phyloP scores from a whole-genome alignment of 2,329 filamentous ascomycete species.

The Colletotrichum somersetense region DNA sequence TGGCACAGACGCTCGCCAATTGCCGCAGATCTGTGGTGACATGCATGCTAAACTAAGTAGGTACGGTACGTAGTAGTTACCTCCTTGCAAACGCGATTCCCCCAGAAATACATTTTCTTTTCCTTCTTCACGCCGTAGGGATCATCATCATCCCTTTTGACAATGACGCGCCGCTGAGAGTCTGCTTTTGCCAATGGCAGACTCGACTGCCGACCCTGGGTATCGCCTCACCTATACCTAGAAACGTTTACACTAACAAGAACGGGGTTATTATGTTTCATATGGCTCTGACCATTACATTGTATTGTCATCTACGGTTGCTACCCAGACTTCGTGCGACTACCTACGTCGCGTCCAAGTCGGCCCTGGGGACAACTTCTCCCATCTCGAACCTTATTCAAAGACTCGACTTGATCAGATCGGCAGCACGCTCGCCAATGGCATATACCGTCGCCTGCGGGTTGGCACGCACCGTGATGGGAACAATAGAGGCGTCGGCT shows the following conservation, averaged over 20 bases:
- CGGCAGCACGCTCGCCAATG: conserved; percentile 49
- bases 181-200: not conserved
- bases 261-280: not conserved
- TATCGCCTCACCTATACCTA: not conserved
- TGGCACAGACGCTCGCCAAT: not conserved
- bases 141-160: not conserved
- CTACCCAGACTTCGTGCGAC: not conserved
- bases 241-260: not conserved
- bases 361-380: not conserved
- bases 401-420: conserved; percentile 43
- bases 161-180: not conserved
- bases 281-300: not conserved
- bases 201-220: not conserved
- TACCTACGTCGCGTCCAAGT: too few relatives aligned
- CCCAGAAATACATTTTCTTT: not conserved
- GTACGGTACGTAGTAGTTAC: too few relatives aligned
- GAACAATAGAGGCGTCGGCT: conserved; percentile 57
- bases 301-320: not conserved
- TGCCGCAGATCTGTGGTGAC: not conserved
- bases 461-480: conserved; percentile 49
- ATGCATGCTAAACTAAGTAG: not conserved
- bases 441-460: conserved; percentile 53
- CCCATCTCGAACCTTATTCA: not conserved
- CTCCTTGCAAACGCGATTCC: not conserved
- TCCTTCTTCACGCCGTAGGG: too few relatives aligned